Evolutionary conservation across 2,329 filamentous ascomycete genomes (phyloP), one percentile per base, ranked within the genome.

Genomic region (Aureobasidium subglaciale): DNA sequence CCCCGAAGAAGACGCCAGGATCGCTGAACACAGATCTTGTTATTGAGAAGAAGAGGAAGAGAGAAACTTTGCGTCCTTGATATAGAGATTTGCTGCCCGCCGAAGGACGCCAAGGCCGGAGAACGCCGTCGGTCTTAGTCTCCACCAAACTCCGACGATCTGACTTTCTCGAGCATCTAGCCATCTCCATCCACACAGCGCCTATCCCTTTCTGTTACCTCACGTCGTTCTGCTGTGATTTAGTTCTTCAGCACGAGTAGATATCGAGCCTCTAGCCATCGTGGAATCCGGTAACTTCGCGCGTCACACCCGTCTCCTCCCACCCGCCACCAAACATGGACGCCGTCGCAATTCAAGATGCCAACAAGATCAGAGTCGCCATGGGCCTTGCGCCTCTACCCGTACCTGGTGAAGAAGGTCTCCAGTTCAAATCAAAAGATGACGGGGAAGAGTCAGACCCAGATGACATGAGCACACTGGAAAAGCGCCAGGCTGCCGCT

Each of bases 361-460:
- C 89, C 62, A 97, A 97, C 75, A 88, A 91, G 68, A 86, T 96
- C 66, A 90, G 92, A 65, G 79, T 86, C 64, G 89, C 90, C 48
- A 83, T 96, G 75, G 92, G 92, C 67, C 84, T 96, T 77, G 89
- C 92, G 68, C 91, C 90, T 24, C 76, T 97, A 65, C 89, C 90
- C 22, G 88, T 95, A 10, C 88, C 91, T 24, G 88, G 88, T 62
- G 79, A 78, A 57, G 57, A 69, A 64, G 50, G 50, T 6, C 82
- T 81, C 2, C 69, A 75, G 20, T 86, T 86, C 71, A 84, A 77
- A 59, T 58, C 66, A 60, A 61, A 73, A 58, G 72, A 76, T 46
- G 75, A 77, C 56, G 79, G 77, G 56, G 71, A 71, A 46, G 67
- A 68, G 46, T 74, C 75, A 16, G 84, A 87, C 48, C 85, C 86